phyloP scores from a whole-genome alignment of 805 yeast genomes.

The Sporopachydermia lactativora region DNA sequence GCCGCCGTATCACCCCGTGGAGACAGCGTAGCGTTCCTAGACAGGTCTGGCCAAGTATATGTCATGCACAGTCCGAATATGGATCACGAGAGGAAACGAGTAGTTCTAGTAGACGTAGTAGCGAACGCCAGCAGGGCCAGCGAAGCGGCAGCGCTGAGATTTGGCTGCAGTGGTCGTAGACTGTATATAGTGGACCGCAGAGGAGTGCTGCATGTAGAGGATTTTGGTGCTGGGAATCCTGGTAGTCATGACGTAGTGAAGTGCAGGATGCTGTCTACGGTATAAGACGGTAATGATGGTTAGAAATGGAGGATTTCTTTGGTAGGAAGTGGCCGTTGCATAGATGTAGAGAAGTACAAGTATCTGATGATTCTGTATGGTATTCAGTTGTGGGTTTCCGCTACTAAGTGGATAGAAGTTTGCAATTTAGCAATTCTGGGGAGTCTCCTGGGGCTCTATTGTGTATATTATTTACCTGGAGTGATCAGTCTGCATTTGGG shows the following conservation, averaged over 20 bases:
- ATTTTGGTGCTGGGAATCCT: constrained; percentile 78
- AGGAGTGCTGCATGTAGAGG: constrained; percentile 67
- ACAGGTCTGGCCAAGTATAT: constrained; percentile 63
- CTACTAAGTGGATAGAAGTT: too few species aligned
- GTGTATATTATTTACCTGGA: too few species aligned
- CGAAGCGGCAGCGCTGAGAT: constrained; percentile 68
- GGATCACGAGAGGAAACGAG: constrained; percentile 40
- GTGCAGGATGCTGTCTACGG: background rate
- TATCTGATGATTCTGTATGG: too few species aligned
- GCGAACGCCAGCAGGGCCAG: constrained; percentile 55
- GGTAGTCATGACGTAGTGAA: background rate
- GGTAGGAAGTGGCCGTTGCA: too few species aligned
- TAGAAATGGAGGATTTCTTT: too few species aligned
- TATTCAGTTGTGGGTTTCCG: too few species aligned
- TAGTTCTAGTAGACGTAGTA: constrained; percentile 63
- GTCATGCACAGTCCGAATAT: constrained; percentile 45
- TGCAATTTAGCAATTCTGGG: too few species aligned
- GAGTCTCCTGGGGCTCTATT: too few species aligned
- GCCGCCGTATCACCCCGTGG: constrained; percentile 74
- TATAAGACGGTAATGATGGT: too few species aligned
- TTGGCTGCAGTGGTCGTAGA: constrained; percentile 72
- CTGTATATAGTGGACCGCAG: constrained; percentile 67
- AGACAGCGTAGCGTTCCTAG: constrained; percentile 71
- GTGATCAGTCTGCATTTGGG: too few species aligned
- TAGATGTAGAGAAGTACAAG: too few species aligned